Conservation (phyloP, 768 basidiomycete genomes). For the Suillus bovinus region DNA sequence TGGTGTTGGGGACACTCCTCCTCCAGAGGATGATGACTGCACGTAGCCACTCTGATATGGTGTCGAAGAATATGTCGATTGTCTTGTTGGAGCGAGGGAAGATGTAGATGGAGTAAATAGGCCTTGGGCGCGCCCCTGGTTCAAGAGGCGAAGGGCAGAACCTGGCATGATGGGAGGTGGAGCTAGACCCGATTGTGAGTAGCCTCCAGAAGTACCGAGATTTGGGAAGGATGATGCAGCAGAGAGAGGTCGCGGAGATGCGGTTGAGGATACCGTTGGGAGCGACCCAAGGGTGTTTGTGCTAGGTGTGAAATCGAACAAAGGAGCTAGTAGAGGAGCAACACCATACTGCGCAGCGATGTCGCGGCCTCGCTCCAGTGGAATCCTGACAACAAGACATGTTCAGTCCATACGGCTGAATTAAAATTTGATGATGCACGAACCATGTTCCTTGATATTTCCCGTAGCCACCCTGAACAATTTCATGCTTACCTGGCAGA, state of each 20-base stretch:
- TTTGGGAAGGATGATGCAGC: conserved; percentile 68
- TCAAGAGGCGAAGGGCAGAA: conserved; percentile 78
- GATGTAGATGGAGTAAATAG: conserved; percentile 86
- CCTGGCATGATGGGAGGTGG: conserved; percentile 88
- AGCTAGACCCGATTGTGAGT: conserved; percentile 58
- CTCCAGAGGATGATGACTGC: conserved; percentile 44
- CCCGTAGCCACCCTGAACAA: conserved; percentile 98
- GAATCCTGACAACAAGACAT: conserved; percentile 66
- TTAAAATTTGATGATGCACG: conserved; percentile 27
- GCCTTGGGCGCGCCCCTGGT: conserved; percentile 85
- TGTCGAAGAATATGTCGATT: conserved; percentile 55
- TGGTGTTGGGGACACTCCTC: conserved; percentile 47
- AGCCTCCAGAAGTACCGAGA: conserved; percentile 41
- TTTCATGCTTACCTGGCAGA: conserved; percentile 92
- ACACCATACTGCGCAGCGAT: conserved; percentile 93
- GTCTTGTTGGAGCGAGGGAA: conserved; percentile 44
- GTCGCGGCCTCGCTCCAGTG: conserved; percentile 90
- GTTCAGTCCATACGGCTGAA: conserved; percentile 9
- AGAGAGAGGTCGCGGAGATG: conserved; percentile 65
- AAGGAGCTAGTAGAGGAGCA: conserved; percentile 78
- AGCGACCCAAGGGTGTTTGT: conserved; percentile 69
- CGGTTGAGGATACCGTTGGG: conserved; percentile 47
- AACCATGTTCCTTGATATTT: conserved; percentile 99
- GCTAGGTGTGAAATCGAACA: conserved; percentile 91
- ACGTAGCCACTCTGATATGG: conserved; percentile 48